Conservation (phyloP, 2,329 filamentous ascomycete species). For the Arthrobotrys entomopaga region DNA sequence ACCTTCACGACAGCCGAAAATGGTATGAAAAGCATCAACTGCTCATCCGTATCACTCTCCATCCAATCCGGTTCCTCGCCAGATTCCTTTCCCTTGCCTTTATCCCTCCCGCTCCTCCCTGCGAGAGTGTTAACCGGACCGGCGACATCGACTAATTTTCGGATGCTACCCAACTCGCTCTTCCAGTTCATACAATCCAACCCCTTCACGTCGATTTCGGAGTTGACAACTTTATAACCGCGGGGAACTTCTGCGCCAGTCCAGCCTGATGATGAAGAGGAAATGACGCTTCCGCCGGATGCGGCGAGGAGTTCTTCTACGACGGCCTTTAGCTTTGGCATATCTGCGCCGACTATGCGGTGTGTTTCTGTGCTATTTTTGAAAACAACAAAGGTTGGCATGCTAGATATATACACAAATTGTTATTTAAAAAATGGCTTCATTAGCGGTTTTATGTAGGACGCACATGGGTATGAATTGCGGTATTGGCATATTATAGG, state of each 20-base stretch:
- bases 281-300: slow-evolving; percentile 65
- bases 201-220: slow-evolving; percentile 79
- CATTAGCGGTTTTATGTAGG: too few relatives aligned
- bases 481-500: too few relatives aligned
- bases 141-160: slow-evolving; percentile 75
- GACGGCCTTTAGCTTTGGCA: slow-evolving; percentile 74
- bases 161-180: slow-evolving; percentile 76
- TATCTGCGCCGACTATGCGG: slow-evolving; percentile 79
- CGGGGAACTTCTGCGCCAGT: slow-evolving; percentile 78
- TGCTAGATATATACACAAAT: slow-evolving; percentile 62
- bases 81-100: slow-evolving; percentile 61
- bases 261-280: slow-evolving; percentile 71
- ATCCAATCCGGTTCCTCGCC: slow-evolving; percentile 69
- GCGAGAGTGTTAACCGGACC: slow-evolving; percentile 71
- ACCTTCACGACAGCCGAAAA: slow-evolving; percentile 90
- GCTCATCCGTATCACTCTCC: slow-evolving; percentile 96
- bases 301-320: slow-evolving; percentile 77
- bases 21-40: slow-evolving; percentile 90
- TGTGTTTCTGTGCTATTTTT: slow-evolving; percentile 75
- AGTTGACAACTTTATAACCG: slow-evolving; percentile 84
- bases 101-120: slow-evolving; percentile 67
- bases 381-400: slow-evolving; percentile 94
- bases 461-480: too few relatives aligned
- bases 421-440: too few relatives aligned
- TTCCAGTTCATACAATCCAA: slow-evolving; percentile 86